Base-by-base conservation (phyloP, 768 basidiomycete genomes). In the Rhodocollybia butyracea region DNA sequence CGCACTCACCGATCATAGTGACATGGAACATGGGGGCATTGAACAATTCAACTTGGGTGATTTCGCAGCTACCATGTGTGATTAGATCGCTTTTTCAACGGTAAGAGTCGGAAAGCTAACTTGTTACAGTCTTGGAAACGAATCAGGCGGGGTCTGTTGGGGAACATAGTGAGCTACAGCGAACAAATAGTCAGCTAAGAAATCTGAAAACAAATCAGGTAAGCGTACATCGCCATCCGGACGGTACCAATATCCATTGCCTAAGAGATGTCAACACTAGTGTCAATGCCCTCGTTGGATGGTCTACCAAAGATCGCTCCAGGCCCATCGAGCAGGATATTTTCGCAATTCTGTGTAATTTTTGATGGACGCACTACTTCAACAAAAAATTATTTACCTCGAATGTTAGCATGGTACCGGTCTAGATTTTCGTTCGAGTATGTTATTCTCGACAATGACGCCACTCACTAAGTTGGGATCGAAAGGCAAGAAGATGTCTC, bases 11-110 rank as follows among this genome's bases (percentile, higher is more conserved):
- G 22, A 64, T 62, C 22, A 66, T 57, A 1, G 64, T 66, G 30
- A 66, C 64, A 54, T 66, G 64, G 57, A 66, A 66, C 55, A 58
- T 59, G 10, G 63, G 63, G 3, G 63, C 47, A 31, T 64, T 59
- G 51, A 50, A 64, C n/a, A 64, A 59, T 1, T 59, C 62, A 2
- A 64, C 54, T 0, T 41, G 50, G 1, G 63, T 61, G 38, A 64
- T 64, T 32, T 64, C 63, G 52, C 57, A 59, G 24, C 63, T 64
- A 34, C 2, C 34, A 40, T 31, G 19, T 2, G 24, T n/a, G 21
- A 12, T 31, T 24, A 21, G 42, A 27, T 30, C n/a, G n/a, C n/a
- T 5, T 22, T 30, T 38, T 10, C 13, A 30, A 15, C 3, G 45
- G 3, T 2, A 8, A 17, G 3, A 36, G 29, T 22, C 10, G 1